Base-by-base conservation (phyloP, 2,329 filamentous ascomycete genomes). In the Helotiales sp. region DNA sequence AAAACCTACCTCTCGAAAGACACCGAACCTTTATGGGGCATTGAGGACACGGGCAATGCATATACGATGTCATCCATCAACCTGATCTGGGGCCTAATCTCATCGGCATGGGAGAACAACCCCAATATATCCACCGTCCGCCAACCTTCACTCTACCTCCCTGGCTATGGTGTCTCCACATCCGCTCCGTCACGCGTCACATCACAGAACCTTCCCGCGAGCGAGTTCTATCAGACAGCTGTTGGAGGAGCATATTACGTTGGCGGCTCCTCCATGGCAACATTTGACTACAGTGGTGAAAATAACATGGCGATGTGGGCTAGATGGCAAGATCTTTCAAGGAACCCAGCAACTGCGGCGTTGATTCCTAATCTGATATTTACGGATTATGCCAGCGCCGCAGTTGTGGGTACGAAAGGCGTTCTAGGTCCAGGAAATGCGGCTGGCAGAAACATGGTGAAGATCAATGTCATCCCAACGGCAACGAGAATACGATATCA, bases 341-440 rank as follows among this genome's bases (percentile, higher is more conserved):
- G 47, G 0, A 67, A 64, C 1, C 57, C 72, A 0, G 55, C 54
- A 0, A 65, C 61, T 0, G 70, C 72, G 1, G 67, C 69, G 0
- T 63, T 67, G 10, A 77, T 79, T 8, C 63, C 77, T 10, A 75
- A 78, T 59, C 66, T 77, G 0, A 70, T 79, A 5, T 79, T 75
- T 73, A 79, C 77, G 0, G 77, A 80, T 55, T 54, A 76, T 6
- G 71, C 73, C 1, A 72, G 77, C 1, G 76, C 75, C n/a, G 66
- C 73, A 1, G 72, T 79, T 0, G 69, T 78, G 0, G 76, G 77
- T 4, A 78, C 74, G 2, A 72, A 64, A 50, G 63, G 62, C 0
- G 55, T 63, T 24, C 52, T 63, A 8, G 60, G 61, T 2, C 38
- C 54, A 24, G 46, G 49, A 36, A 68, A 69, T 31, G 22, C 51